Base-by-base conservation (phyloP, 2,329 filamentous ascomycete genomes). In the Tolypocladium endophyticum region DNA sequence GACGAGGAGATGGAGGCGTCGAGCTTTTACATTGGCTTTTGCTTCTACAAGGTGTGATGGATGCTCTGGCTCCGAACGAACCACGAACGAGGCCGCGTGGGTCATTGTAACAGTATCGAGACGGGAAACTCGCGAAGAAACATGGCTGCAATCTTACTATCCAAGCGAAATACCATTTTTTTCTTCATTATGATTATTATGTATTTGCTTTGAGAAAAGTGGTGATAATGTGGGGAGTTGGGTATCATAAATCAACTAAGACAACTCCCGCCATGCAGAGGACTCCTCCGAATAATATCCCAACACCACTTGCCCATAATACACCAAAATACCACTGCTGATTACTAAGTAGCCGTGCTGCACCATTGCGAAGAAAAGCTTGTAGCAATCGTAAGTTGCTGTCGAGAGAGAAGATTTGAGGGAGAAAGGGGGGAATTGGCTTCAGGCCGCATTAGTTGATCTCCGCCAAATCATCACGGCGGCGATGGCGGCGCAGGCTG, bases 1-100 rank as follows among this genome's bases (percentile, higher is more conserved):
- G 81, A 88, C 16, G 89, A 96, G 71, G 94, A 99, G 78, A 88
- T 95, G 82, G 92, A 97, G 73, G 94, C 94, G 53, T 90, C 88
- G 14, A 86, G 83, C 67, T 96, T 97, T 70, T 97, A 97, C 70
- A 84, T 95, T 67, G 92, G 90, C 1, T 97, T 97, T 70, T 96
- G 92, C 76, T 97, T 97, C 74, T 96, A 97, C 76, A 96, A 97
- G 79, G 90, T 95, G 54, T 94, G 79, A 64, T 30, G 39, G n/a
- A n/a, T n/a, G 59, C 14, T n/a, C 50, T 53, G 18, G 30, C 28
- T 50, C 20, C 16, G 28, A 16, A 14, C 16, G 18, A 16, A 7
- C 20, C 9, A 2, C n/a, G 20, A 39, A 18, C 12, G 8, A 28
- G 23, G 30, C 20, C 30, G 11, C 20, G 20, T 4, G 20, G 20